Evolutionary conservation across 2,329 filamentous ascomycete species (phyloP).

Genomic region (Septoria petroselini): DNA sequence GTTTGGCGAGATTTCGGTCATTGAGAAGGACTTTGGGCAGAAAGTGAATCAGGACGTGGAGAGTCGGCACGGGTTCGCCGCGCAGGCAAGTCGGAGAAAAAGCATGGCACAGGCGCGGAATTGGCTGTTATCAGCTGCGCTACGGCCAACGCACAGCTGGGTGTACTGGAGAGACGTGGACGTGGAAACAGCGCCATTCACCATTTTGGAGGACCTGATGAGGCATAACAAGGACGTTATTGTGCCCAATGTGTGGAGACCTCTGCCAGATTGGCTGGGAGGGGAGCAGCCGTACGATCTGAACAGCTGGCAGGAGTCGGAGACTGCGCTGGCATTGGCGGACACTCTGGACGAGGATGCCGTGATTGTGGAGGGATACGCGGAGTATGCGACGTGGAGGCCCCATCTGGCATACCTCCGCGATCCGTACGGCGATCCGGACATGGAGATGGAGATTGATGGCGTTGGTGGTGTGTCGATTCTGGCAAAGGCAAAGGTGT

Average conservation of each 20-base stretch:
- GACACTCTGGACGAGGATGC: conserved; percentile 96
- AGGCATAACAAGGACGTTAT: conserved; percentile 98
- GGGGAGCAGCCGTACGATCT: conserved; percentile 97
- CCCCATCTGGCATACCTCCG: conserved; percentile 95
- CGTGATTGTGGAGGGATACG: conserved; percentile 97
- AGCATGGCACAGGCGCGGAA: conserved; percentile 97
- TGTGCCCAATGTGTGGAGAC: conserved; percentile 97
- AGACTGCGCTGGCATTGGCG: conserved; percentile 87
- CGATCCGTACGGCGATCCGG: conserved; percentile 93
- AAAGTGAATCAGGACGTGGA: conserved; percentile 97
- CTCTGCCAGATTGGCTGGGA: conserved; percentile 97
- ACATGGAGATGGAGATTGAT: conserved; percentile 99
- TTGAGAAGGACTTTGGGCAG: conserved; percentile 98
- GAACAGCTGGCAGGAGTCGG: conserved; percentile 99
- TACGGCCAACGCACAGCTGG: conserved; percentile 95
- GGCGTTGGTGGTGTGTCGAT: conserved; percentile 97
- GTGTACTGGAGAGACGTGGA: conserved; percentile 99
- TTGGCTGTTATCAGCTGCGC: conserved; percentile 89
- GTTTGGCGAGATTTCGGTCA: conserved; percentile 94
- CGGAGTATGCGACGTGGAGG: conserved; percentile 97
- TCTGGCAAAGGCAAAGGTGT: conserved; percentile 90
- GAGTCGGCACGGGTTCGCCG: conserved; percentile 93
- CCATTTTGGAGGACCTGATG: conserved; percentile 96
- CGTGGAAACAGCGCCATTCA: conserved; percentile 94
- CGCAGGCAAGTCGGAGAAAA: conserved; percentile 89